Evolutionary conservation across 2,329 filamentous ascomycete species (phyloP).

Genomic region (Claviceps cyperi): DNA sequence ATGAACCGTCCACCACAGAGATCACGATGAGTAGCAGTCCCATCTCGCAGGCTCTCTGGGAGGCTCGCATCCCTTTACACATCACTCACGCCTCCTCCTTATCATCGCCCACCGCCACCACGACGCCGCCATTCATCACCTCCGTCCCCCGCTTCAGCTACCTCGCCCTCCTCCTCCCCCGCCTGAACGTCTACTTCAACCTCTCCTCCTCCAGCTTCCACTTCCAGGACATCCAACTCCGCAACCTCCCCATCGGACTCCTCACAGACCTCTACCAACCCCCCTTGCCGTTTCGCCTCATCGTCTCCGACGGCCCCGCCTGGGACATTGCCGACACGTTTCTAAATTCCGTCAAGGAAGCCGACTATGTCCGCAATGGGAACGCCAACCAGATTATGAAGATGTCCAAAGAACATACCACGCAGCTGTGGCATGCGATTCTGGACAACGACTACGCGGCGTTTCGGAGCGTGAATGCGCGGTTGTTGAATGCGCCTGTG

Average conservation of each 20-base stretch:
- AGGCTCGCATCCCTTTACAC: conserved; percentile 36
- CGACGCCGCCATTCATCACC: conserved; percentile 35
- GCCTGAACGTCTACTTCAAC: conserved; percentile 38
- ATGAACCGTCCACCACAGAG: conserved; percentile 1
- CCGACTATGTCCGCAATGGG: conserved; percentile 77
- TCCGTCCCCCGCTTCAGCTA: conserved; percentile 45
- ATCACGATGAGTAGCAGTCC: conserved; percentile 3
- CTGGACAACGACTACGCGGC: conserved; percentile 59
- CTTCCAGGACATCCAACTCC: conserved; percentile 38
- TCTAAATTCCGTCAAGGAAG: conserved; percentile 52
- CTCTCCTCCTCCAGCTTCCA: conserved; percentile 43
- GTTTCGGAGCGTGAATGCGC: conserved; percentile 61
- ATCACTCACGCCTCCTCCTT: conserved; percentile 33
- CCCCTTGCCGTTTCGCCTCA: conserved; percentile 37
- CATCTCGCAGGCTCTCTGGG: conserved; percentile 38
- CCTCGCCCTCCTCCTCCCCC: conserved; percentile 41
- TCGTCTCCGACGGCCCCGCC: conserved; percentile 37
- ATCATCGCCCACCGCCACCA: background rate
- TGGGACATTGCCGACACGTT: conserved; percentile 51
- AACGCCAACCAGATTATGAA: conserved; percentile 85
- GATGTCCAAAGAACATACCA: conserved; percentile 71
- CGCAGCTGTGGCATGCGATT: conserved; percentile 68
- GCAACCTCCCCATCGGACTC: conserved; percentile 38
- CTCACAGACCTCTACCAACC: conserved; percentile 44
- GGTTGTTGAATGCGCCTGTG: conserved; percentile 60